These are phyloP conservation scores for Leishmania braziliensis DNA, from an alignment of 208 protist species.

Conservation along the genomic window DNA sequence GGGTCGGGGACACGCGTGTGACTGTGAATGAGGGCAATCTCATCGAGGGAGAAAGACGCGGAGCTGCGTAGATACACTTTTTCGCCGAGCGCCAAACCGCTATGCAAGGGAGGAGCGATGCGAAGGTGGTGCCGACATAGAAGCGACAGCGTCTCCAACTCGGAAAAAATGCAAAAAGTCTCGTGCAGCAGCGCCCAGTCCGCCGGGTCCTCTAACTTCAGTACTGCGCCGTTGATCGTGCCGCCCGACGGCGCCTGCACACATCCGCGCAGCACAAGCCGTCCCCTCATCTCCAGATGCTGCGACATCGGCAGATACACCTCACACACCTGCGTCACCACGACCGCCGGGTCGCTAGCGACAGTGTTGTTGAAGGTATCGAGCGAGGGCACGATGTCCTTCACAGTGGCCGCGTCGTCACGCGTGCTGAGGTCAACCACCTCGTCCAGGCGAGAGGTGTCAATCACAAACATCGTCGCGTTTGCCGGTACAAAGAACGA, in stretches of 20 bases:
- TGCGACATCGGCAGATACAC: constrained; percentile 41
- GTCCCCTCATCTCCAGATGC: constrained; percentile 46
- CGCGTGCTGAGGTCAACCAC: neutral
- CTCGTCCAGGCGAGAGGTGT: constrained; percentile 30
- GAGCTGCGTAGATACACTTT: constrained; percentile 43
- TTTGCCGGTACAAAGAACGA: constrained; percentile 42
- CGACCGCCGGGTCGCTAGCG: neutral
- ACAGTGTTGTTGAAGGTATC: neutral
- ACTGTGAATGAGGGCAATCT: constrained; percentile 36
- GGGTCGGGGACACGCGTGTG: constrained; percentile 32
- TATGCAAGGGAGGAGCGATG: constrained; percentile 17
- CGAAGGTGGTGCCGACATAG: constrained; percentile 21
- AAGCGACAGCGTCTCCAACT: constrained; percentile 16
- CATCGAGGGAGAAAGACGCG: constrained; percentile 39
- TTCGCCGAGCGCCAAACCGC: constrained; percentile 41
- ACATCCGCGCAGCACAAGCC: constrained; percentile 52
- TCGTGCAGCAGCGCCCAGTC: constrained; percentile 36
- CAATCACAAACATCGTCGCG: constrained; percentile 41
- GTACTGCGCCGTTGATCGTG: constrained; percentile 38
- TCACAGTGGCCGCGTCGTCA: neutral
- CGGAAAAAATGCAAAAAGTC: constrained; percentile 17
- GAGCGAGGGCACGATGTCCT: neutral
- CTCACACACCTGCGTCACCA: constrained; percentile 17
- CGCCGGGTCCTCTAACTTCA: constrained; percentile 27
- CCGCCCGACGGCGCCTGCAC: constrained; percentile 46